phyloP scores from a whole-genome alignment of 352 stramenopile genomes.

The Phytophthora colocasiae region DNA sequence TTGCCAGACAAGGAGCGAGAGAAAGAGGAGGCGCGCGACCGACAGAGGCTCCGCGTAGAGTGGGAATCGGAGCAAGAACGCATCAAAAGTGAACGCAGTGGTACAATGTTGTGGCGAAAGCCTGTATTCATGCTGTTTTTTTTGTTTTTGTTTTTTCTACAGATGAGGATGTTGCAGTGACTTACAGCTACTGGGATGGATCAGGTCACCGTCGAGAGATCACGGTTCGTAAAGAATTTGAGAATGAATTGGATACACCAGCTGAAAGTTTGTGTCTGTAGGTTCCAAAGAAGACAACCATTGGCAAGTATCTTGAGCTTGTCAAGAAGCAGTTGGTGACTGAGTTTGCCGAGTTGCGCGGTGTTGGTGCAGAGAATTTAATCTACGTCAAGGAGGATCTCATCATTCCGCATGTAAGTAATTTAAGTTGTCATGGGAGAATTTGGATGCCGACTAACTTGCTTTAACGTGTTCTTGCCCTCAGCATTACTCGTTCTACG shows the following conservation, averaged over 20 bases:
- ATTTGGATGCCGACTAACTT: constrained; percentile 10
- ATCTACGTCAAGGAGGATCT: constrained; percentile 99
- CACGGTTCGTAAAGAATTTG: constrained; percentile 51
- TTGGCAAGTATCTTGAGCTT: constrained; percentile 88
- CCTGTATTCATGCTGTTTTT: neutral
- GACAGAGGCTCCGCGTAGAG: constrained; percentile 88
- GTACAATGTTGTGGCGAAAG: neutral
- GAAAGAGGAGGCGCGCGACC: constrained; percentile 75
- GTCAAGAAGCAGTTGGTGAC: constrained; percentile 90
- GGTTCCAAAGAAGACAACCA: constrained; percentile 93
- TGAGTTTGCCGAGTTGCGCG: constrained; percentile 95
- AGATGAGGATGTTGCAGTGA: constrained; percentile 94
- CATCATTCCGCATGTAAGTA: constrained; percentile 95
- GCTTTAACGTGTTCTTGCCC: constrained; percentile 7
- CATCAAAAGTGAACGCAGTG: constrained; percentile 86
- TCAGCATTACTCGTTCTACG: constrained; percentile 98
- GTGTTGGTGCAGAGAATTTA: constrained; percentile 93
- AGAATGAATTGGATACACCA: too few species aligned
- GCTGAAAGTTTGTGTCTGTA: constrained; percentile 19
- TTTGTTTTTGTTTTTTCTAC: neutral
- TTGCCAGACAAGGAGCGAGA: constrained; percentile 95
- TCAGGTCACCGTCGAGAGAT: constrained; percentile 95
- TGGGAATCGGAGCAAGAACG: constrained; percentile 94
- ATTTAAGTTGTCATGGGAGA: neutral
- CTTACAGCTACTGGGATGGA: constrained; percentile 99